A percentile compares a stretch with the other conserved stretches of the same genome.
phyloP scores from a whole-genome alignment of 2,329 filamentous ascomycete species.

The Pezicula rhizophila region DNA sequence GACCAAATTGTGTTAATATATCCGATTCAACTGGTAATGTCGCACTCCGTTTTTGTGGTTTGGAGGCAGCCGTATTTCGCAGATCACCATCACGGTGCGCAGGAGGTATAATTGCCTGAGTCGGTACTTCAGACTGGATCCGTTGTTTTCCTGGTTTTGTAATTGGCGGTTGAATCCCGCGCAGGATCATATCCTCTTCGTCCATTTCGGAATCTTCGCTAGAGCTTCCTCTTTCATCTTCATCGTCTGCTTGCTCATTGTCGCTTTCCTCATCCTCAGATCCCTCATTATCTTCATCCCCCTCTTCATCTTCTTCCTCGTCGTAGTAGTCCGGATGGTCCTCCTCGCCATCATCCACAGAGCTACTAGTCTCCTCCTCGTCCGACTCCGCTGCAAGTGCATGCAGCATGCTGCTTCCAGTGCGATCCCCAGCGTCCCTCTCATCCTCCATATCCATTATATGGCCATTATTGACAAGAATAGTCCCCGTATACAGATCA shows the following conservation, averaged over 20 bases:
- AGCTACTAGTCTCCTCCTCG: slow-evolving; percentile 9
- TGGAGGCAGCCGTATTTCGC: neutral
- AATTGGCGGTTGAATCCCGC: slow-evolving; percentile 14
- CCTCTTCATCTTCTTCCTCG: slow-evolving; percentile 21
- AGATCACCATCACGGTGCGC: neutral
- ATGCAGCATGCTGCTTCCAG: slow-evolving; percentile 7
- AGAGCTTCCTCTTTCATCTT: slow-evolving; percentile 18
- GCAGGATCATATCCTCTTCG: slow-evolving; percentile 27
- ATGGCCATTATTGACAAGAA: slow-evolving; percentile 91
- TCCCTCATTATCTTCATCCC: slow-evolving; percentile 10
- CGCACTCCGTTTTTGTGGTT: neutral
- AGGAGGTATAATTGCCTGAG: slow-evolving; percentile 1
- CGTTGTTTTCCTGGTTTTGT: slow-evolving; percentile 14
- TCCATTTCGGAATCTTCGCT: slow-evolving; percentile 19
- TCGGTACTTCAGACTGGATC: slow-evolving; percentile 9
- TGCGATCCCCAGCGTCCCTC: slow-evolving; percentile 37
- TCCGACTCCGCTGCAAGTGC: slow-evolving; percentile 15
- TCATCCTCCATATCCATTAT: slow-evolving; percentile 57
- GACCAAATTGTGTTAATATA: slow-evolving; percentile 24
- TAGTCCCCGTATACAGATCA: slow-evolving; percentile 71
- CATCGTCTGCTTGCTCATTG: slow-evolving; percentile 17
- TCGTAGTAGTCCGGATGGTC: slow-evolving; percentile 2
- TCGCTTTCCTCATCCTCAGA: slow-evolving; percentile 10
- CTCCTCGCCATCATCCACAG: slow-evolving; percentile 23
- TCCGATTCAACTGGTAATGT: slow-evolving; percentile 20